Base-by-base conservation (phyloP, 2,329 filamentous ascomycete species). In the Macrophomina pseudophaseolina region DNA sequence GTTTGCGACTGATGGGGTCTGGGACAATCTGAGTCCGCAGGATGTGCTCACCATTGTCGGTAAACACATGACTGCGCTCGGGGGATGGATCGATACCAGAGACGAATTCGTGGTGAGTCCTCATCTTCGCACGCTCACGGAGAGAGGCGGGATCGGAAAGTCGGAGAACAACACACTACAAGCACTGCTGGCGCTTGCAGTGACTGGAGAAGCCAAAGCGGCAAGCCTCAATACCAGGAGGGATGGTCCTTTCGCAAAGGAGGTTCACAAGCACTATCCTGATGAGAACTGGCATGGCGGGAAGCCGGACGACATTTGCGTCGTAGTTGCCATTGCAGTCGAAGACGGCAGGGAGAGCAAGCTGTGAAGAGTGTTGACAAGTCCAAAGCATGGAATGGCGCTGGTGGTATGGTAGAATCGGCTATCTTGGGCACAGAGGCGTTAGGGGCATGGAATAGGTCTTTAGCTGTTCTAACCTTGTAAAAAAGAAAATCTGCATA, bases 301-400 rank as follows among this genome's bases (percentile, higher is more conserved):
- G 63, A 99, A 99, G 79, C 87, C 96, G 23, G 95, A 99, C 76
- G 95, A 99, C 78, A 97, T 99, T 67, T 94, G 93, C 73, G 93
- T 93, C 4, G 83, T 99, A 60, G 89, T 94, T 14, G 88, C 90
- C 38, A 70, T 79, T 16, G 77, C 77, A 40, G 71, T 66, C n/a
- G 65, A 66, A 30, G 63, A 65, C 8, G 63, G 63, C 28, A 53
- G 60, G 49, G 58, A 62, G 14, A 38, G 44, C 44, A 62, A 62
- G 44, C 58, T 62, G 16, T 62, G 56, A 48, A 33, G 16, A 28
- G 4, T 18, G 59, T 8, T 35, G 7, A 9, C 6, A n/a, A 32
- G 4, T 18, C 11, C 32, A 49, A 53, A 53, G 46, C 60, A 64
- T 64, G n/a, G 60, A 7, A 53, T 53, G 60, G 60, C 60, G 60